Evolutionary conservation across 306 rosid genomes (phyloP).

Genomic region (Rosa multiflora): DNA sequence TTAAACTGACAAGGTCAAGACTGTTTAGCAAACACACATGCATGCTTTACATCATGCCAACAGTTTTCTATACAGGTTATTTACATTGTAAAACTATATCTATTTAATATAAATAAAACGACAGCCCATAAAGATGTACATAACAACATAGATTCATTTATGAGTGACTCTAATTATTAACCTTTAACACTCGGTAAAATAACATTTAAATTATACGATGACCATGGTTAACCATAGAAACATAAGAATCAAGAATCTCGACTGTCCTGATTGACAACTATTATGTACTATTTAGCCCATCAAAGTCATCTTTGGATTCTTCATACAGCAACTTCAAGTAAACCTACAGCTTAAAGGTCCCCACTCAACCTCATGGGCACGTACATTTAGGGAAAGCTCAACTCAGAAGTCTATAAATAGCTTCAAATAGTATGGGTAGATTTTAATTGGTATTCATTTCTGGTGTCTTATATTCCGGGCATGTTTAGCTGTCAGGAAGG

Average conservation of each 20-base stretch:
- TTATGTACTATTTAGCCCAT: background rate
- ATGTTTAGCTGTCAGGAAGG: background rate
- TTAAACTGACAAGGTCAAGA: background rate
- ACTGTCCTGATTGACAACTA: background rate
- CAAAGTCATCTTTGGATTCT: background rate
- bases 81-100: background rate
- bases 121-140: background rate
- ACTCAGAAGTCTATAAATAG: background rate
- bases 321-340: background rate
- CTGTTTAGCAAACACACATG: background rate
- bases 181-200: background rate
- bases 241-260: background rate
- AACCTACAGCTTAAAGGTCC: background rate
- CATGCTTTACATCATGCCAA: background rate
- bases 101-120: background rate
- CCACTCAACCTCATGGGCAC: background rate
- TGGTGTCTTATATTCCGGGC: background rate
- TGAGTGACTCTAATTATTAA: background rate
- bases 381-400: background rate
- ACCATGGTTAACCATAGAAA: background rate
- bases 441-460: background rate
- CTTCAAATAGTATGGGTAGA: conserved; percentile 2
- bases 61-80: background rate
- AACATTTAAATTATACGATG: background rate
- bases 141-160: background rate